Base-by-base conservation (phyloP, 202 grass and related monocot genomes). In the Saccharum hybrid region DNA sequence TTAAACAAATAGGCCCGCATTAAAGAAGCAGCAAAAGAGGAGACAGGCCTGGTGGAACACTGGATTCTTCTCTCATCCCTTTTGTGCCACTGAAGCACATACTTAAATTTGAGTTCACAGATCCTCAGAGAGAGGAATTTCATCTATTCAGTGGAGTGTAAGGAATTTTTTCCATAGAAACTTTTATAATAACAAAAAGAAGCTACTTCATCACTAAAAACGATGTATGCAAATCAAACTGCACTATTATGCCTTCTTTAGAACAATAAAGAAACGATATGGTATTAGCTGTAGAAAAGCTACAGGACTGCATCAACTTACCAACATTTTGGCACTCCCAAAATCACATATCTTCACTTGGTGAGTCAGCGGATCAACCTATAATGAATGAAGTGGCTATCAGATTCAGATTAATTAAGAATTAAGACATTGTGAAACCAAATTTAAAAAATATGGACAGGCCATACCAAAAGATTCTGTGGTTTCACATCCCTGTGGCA, bases 251-350 rank as follows among this genome's bases (percentile, higher is more conserved):
- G 46, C 61, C 41, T 49, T 51, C 40, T n/a, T 38, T 38, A 38
- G 45, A 80, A 45, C 36, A 61, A 40, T 34, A 56, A 21, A 41
- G 38, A 13, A 43, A 57, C 39, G 41, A 11, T 66, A 2, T 34
- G 39, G 73, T 23, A 12, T 19, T 75, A 66, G 8, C 31, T 51
- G 11, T 4, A 37, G 14, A 51, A 11, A 49, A 74, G 48, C 21
- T 26, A 90, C 43, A 56, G 6, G 60, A 62, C 2, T 45, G 48
- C 56, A 45, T 79, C 38, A 28, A 82, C 85, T 86, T 88, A 91
- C 90, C 90, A 91, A 85, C 83, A 91, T 88, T 86, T 91, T 91
- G 56, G 90, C 90, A 52, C 90, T 91, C 56, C 90, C 90, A 76
- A 91, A 91, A 83, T 91, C 90, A 80, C 90, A 91, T 42, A 91